A percentile compares a stretch with the other conserved stretches of the same genome.
Conservation (phyloP, 106 monocot species). For the Allium sativum region DNA sequence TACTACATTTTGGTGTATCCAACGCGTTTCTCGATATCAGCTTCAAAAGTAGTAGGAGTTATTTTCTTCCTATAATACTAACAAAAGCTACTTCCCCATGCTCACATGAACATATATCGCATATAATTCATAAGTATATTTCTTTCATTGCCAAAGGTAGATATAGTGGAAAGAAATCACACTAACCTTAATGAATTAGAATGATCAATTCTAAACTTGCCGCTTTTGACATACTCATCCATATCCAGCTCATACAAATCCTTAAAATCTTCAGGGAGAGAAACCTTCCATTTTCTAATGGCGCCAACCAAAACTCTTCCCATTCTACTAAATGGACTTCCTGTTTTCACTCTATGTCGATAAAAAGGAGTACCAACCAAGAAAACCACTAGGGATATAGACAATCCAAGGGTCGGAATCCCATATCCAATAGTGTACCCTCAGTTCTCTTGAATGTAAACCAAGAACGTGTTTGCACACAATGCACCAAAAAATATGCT, state of each 20-base stretch:
- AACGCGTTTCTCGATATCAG: background rate
- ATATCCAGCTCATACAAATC: slow-evolving; percentile 31
- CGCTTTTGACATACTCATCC: slow-evolving; percentile 12
- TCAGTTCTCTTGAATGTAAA: slow-evolving; percentile 72
- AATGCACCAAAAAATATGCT: slow-evolving; percentile 77
- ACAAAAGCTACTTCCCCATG: background rate
- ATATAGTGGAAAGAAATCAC: background rate
- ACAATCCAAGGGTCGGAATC: slow-evolving; percentile 18
- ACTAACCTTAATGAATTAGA: slow-evolving; percentile 26
- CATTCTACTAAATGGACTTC: slow-evolving; percentile 43
- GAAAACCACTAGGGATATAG: slow-evolving; percentile 20
- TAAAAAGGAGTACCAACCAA: slow-evolving; percentile 33
- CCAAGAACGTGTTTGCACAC: slow-evolving; percentile 57
- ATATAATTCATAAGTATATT: background rate
- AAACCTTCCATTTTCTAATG: slow-evolving; percentile 24
- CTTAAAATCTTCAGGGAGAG: slow-evolving; percentile 25
- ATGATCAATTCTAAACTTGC: slow-evolving; percentile 17
- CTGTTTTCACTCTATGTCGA: slow-evolving; percentile 28
- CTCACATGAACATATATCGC: background rate
- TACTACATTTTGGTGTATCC: too few relatives aligned
- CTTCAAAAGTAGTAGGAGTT: background rate
- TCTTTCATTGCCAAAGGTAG: too few relatives aligned
- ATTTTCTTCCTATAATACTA: background rate
- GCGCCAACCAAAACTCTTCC: slow-evolving; percentile 31
- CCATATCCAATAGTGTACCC: slow-evolving; percentile 48